Base-by-base conservation (phyloP, 257 asterid species). In the Ophiorrhiza pumila region DNA sequence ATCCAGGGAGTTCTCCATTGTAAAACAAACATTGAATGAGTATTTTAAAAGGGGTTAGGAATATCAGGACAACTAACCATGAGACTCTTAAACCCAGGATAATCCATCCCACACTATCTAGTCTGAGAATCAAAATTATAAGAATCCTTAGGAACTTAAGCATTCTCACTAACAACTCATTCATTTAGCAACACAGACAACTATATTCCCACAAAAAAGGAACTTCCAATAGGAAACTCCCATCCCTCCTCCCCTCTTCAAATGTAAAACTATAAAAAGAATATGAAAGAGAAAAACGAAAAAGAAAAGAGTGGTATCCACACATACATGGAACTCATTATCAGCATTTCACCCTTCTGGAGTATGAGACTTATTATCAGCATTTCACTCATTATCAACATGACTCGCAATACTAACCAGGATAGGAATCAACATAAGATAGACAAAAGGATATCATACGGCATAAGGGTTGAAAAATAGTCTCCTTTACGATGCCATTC, bases 401-500 rank as follows among this genome's bases (percentile, higher is more conserved):
- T 18, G 39, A 50, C 8, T 34, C 23, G 69, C 61, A 34, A 65
- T 27, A 57, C 35, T 59, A 73, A 71, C 70, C 71, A 71, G 29
- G 7, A 52, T 1, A 35, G 4, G 22, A 37, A 29, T 32, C 58
- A 46, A 27, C 23, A 69, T 11, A 39, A 39, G 5, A 17, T 35
- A 13, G 62, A 57, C 22, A 74, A 87, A 92, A 95, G 99, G 99
- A 95, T 92, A 95, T 95, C 99, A 88, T 88, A 77, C 37, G 99
- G 98, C 93, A 89, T 83, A 53, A 91, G 89, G 34, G 93, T 81
- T 45, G 99, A 88, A 74, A 95, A 85, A 84, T 91, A 92, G 82
- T 92, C 98, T 80, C 99, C 99, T 82, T 84, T 90, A 45, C 99
- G 96, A 81, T 95, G 98, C 99, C 99, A 95, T 69, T 92, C 98